Evolutionary conservation across 768 basidiomycete species (phyloP), one percentile per base, ranked within the genome.

Genomic region (Suillus fuscotomentosus): DNA sequence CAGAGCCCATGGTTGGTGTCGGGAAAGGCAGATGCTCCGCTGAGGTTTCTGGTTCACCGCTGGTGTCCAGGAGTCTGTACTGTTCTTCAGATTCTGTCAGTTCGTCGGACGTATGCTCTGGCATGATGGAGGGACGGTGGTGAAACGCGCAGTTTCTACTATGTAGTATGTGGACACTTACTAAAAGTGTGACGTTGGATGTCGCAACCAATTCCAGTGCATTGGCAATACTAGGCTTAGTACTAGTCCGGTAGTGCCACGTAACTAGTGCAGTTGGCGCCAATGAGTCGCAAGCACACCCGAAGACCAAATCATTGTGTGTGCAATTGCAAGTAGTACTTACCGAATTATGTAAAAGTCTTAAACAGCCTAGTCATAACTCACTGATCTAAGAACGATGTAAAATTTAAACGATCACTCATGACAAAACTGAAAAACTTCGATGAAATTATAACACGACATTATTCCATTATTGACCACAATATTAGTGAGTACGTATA

Each of bases 401-500:
- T 5, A 47, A 9, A 27, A 51, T 51, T 27, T 10, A 27, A 51
- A 27, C 27, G 27, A 8, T 8, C 9, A 17, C 15, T 17, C 14
- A 9, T 51, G 50, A 17, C 27, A 17, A 51, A 24, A 10, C 9
- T 27, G 6, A n/a, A 34, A 55, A 13, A 6, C 13, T 22, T 24
- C 8, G 22, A 39, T 27, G 24, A 5, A 42, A 24, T 24, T 59
- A 59, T 41, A 59, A 59, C 57, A 42, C 27, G 8, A 42, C 27
- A 59, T 41, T 41, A 65, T 53, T 63, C 60, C 64, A 62, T 65
- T 57, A 72, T 68, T 65, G 74, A 65, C 47, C 61, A 70, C 64
- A 63, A 22, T 70, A 75, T 69, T 74, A 67, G 67, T 69, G 68
- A 65, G 63, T 64, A 67, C 60, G 62, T 76, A 76, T 72, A 61